Base-by-base conservation (phyloP, 495 filamentous ascomycete genomes). In the Pyrenopolyporus hunteri region DNA sequence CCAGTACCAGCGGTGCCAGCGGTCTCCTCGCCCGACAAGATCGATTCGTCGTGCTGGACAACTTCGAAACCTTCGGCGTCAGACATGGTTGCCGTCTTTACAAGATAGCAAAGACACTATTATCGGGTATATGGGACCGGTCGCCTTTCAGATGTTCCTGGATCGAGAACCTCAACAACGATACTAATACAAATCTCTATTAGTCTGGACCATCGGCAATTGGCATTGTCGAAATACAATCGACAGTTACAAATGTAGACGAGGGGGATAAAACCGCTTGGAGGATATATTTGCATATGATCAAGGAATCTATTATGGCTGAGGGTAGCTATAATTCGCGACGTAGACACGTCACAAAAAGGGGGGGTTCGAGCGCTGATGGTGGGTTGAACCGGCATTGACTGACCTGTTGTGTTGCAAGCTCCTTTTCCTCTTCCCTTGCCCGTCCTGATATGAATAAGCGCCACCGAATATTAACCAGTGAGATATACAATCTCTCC, bases 11-110 rank as follows among this genome's bases (percentile, higher is more conserved):
- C 28, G 59, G 59, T 55, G 58, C 63, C 64, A n/a, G 62, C 63
- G 14, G 64, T 62, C 43, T 72, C 71, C 31, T 71, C 69, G 26
- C 57, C 66, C 17, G 64, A 74, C 35, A 71, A 59, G 42, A 72
- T 37, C 44, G 72, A 76, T 51, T 74, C 74, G 10, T 69, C 66
- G 43, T 72, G 74, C 65, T 75, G 72, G 66, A 69, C 71, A 50
- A 71, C 73, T 39, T 78, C 76, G 58, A 73, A 67, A 40, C 69
- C 68, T 26, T 78, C 76, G 61, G 59, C 70, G 66, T 80, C 78
- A 56, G 78, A 78, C 76, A 80, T 79, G 67, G 26, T 70, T 68
- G 49, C 46, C 22, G 57, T 50, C 19, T 37, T 63, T n/a, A 44
- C 25, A 7, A 42, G 44, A 13, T 35, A 40, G 7, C 36, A 23